phyloP scores from a whole-genome alignment of 2,329 filamentous ascomycete genomes.

The Colletotrichum somersetense region DNA sequence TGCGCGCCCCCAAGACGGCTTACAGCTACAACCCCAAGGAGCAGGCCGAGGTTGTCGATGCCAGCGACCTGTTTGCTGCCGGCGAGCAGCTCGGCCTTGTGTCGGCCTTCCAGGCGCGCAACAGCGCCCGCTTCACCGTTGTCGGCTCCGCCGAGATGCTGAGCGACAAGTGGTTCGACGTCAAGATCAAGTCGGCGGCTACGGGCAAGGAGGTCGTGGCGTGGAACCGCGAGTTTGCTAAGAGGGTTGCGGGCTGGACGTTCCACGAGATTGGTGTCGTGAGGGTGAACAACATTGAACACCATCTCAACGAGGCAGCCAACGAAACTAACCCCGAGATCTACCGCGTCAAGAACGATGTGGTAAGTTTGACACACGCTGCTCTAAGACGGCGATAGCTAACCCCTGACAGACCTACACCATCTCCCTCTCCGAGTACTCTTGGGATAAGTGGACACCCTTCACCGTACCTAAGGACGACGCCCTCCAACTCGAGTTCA shows the following conservation, averaged over 20 bases:
- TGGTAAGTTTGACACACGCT: conserved; percentile 75
- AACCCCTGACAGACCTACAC: conserved; percentile 74
- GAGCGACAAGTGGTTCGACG: conserved; percentile 89
- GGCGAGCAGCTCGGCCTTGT: conserved; percentile 87
- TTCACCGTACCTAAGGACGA: conserved; percentile 79
- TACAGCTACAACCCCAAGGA: conserved; percentile 97
- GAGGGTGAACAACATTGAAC: conserved; percentile 84
- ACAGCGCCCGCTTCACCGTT: conserved; percentile 90
- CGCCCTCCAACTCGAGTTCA: conserved; percentile 92
- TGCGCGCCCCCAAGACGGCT: conserved; percentile 85
- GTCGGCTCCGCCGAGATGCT: conserved; percentile 89
- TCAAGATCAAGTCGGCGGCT: conserved; percentile 75
- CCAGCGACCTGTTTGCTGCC: conserved; percentile 86
- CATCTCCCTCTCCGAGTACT: conserved; percentile 91
- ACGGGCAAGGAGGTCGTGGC: conserved; percentile 69
- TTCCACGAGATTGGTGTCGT: conserved; percentile 95
- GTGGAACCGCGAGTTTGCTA: conserved; percentile 86
- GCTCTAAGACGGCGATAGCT: conserved; percentile 39
- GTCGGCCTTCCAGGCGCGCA: conserved; percentile 90
- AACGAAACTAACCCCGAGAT: conserved; percentile 83
- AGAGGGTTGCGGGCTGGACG: conserved; percentile 90
- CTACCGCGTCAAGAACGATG: conserved; percentile 96
- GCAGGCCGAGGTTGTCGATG: conserved; percentile 71
- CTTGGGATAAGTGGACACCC: conserved; percentile 78
- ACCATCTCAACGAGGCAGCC: conserved; percentile 72